Conservation (phyloP, 23 red algal genomes). For the Gracilaria domingensis region DNA sequence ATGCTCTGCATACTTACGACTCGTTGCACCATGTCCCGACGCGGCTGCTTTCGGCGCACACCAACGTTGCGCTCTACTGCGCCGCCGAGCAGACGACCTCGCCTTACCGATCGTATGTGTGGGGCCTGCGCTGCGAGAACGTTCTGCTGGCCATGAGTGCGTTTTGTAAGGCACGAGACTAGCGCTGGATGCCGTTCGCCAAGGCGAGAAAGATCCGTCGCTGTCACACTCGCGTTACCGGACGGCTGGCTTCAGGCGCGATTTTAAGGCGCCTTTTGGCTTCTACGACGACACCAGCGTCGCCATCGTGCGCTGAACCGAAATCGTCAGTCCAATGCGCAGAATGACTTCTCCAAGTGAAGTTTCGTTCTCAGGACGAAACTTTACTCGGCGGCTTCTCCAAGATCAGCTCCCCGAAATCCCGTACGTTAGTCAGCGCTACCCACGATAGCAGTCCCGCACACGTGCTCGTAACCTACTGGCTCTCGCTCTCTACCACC, state of each 20-base stretch:
- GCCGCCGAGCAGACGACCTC: not conserved
- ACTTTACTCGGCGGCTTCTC: too few species aligned
- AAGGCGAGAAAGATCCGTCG: slow-evolving; percentile 68
- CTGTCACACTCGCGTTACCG: slow-evolving; percentile 53
- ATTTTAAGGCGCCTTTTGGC: not conserved
- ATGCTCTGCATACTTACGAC: slow-evolving; percentile 53
- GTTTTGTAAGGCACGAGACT: not conserved
- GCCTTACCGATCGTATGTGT: slow-evolving; percentile 34
- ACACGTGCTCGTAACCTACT: too few species aligned
- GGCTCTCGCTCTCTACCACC: too few species aligned
- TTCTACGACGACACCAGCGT: slow-evolving; percentile 46
- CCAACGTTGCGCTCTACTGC: not conserved
- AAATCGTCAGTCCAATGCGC: slow-evolving; percentile 52
- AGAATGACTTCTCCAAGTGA: slow-evolving; percentile 64
- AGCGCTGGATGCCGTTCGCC: slow-evolving; percentile 27
- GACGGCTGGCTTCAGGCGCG: not conserved
- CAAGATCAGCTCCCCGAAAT: too few species aligned
- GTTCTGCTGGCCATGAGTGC: slow-evolving; percentile 51
- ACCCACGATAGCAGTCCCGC: too few species aligned
- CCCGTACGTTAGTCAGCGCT: too few species aligned
- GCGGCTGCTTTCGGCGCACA: slow-evolving; percentile 3
- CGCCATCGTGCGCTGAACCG: slow-evolving; percentile 55
- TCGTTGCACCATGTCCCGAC: slow-evolving; percentile 43
- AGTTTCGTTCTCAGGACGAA: too few species aligned
- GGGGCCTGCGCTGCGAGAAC: slow-evolving; percentile 48